Evolutionary conservation across 108 stramenopile genomes (phyloP), one percentile per base, ranked within the genome.

Genomic region (Ochromonas danica): DNA sequence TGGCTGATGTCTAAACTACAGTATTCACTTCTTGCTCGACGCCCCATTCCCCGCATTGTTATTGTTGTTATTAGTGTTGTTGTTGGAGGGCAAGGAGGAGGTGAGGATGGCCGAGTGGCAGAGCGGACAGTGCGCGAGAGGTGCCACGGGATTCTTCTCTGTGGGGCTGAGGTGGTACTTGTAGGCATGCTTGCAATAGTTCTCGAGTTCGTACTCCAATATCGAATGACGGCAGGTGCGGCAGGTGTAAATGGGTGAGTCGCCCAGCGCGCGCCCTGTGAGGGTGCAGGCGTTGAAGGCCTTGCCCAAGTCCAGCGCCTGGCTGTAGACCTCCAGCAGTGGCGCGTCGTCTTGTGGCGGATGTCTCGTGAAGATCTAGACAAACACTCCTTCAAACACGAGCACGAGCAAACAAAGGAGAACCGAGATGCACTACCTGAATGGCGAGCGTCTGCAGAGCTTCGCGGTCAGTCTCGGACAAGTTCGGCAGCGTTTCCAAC

Each of bases 161-260:
- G 51, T 22, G 51, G 51, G 51, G n/a, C n/a, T n/a, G n/a, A n/a
- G n/a, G n/a, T n/a, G n/a, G n/a, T n/a, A n/a, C n/a, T n/a, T n/a
- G n/a, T n/a, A n/a, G n/a, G n/a, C n/a, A 57, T 57, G 10, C 51
- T 57, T 57, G 17, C 17, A 10, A 22, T 57, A 57, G 51, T 67
- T 67, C 17, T 67, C 31, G 63, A 87, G 51, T 42, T 88, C 87
- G 0, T 63, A 40, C 78, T 85, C 86, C 28, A 88, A 62, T 42
- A 83, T 77, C 17, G 84, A 86, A 71, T 88, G 89, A 6, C 86
- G 79, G 70, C 89, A 89, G 0, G 80, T 80, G 43, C 79, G 45
- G 79, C 89, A 89, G 82, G 83, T 80, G 1, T 79, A 38, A 42
- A 82, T 41, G 25, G 83, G 79, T 30, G 75, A 78, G 30, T 78